These are phyloP conservation scores for Globisporangium abappressorium DNA, from an alignment of 352 stramenopile species.

Conservation along the genomic window DNA sequence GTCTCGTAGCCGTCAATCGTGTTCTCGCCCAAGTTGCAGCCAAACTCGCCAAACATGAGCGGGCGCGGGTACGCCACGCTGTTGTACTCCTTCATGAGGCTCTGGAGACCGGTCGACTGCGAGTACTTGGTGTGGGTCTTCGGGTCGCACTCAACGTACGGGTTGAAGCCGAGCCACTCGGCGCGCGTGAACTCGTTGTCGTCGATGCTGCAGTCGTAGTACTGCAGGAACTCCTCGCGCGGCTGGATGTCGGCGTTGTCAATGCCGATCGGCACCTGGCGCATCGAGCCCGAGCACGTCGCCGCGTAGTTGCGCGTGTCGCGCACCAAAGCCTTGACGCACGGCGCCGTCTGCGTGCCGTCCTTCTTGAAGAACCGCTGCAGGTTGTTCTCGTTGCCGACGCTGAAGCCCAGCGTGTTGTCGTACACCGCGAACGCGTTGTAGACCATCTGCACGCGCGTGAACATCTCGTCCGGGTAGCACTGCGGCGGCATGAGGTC, in stretches of 20 bases:
- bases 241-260: constrained; percentile 45
- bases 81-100: constrained; percentile 60
- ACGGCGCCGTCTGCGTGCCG: constrained; percentile 27
- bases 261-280: constrained; percentile 46
- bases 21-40: constrained; percentile 62
- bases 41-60: constrained; percentile 78
- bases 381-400: constrained; percentile 26
- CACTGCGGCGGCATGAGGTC: constrained; percentile 38
- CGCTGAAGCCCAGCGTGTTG: constrained; percentile 49
- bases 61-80: constrained; percentile 37
- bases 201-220: constrained; percentile 46
- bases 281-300: constrained; percentile 28
- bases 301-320: constrained; percentile 42
- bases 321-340: constrained; percentile 47
- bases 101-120: constrained; percentile 55
- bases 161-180: constrained; percentile 38
- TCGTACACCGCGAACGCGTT: constrained; percentile 61
- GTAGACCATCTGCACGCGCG: constrained; percentile 42
- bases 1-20: constrained; percentile 68
- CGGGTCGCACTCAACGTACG: constrained; percentile 69
- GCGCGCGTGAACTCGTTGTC: constrained; percentile 41
- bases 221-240: constrained; percentile 35
- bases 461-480: constrained; percentile 47
- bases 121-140: constrained; percentile 46
- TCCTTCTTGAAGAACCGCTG: constrained; percentile 1